Evolutionary conservation across 192 early-diverging fungal species (phyloP).

Genomic region (Entomortierella lignicola): DNA sequence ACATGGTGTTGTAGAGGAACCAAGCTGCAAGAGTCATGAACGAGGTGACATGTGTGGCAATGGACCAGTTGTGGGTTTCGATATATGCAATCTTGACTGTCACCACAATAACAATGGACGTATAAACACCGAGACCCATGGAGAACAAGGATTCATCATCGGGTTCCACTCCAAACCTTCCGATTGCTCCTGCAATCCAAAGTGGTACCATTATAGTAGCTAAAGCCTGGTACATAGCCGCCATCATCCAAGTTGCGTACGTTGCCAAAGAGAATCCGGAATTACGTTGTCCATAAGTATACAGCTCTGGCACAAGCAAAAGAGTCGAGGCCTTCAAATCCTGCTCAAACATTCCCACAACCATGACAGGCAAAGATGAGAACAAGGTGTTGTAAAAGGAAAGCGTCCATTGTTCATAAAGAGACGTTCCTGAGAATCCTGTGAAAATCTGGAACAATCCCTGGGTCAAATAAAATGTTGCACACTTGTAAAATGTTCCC

Average conservation of each 20-base stretch:
- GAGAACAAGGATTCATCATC: slow-evolving; percentile 67
- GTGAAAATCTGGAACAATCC: slow-evolving; percentile 81
- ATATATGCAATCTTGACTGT: slow-evolving; percentile 79
- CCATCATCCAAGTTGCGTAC: slow-evolving; percentile 64
- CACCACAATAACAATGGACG: slow-evolving; percentile 72
- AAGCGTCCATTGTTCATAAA: slow-evolving; percentile 83
- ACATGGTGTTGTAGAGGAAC: slow-evolving; percentile 75
- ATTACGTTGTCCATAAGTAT: slow-evolving; percentile 69
- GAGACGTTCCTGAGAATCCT: slow-evolving; percentile 78
- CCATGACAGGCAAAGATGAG: slow-evolving; percentile 81
- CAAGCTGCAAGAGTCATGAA: slow-evolving; percentile 65
- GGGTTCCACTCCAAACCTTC: slow-evolving; percentile 49
- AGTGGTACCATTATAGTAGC: slow-evolving; percentile 64
- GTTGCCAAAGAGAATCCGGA: slow-evolving; percentile 66
- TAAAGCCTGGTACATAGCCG: slow-evolving; percentile 65
- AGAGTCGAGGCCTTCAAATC: slow-evolving; percentile 76
- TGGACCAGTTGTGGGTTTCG: slow-evolving; percentile 73
- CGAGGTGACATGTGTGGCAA: slow-evolving; percentile 70
- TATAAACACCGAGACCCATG: slow-evolving; percentile 67
- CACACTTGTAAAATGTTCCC: slow-evolving; percentile 92
- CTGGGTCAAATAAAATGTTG: slow-evolving; percentile 82
- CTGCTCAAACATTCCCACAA: slow-evolving; percentile 86
- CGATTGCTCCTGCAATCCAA: slow-evolving; percentile 58
- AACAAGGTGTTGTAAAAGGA: slow-evolving; percentile 88
- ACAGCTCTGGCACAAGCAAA: slow-evolving; percentile 77